phyloP scores from a whole-genome alignment of 306 rosid species.

The Cicer cuneatum region DNA sequence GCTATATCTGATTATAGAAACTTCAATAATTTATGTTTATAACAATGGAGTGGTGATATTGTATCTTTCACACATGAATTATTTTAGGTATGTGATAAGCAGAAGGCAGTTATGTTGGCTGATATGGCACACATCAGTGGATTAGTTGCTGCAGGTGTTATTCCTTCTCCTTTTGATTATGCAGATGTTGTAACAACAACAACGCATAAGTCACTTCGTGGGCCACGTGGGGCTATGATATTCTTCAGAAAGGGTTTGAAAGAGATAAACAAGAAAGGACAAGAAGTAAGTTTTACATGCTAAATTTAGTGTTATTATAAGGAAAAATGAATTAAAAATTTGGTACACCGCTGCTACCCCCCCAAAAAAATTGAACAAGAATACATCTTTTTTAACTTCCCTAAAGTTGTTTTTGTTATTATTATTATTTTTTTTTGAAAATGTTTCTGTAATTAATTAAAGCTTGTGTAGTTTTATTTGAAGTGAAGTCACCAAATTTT shows the following conservation, averaged over 20 bases:
- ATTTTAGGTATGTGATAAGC: conserved; percentile 85
- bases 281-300: conserved; percentile 71
- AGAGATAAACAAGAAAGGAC: conserved; percentile 86
- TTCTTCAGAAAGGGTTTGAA: conserved; percentile 91
- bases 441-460: not conserved
- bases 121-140: conserved; percentile 99
- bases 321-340: conserved; percentile 16
- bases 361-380: not conserved
- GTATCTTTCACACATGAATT: conserved; percentile 25
- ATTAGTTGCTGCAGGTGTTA: conserved; percentile 94
- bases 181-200: conserved; percentile 99
- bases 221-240: conserved; percentile 98
- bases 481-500: not conserved
- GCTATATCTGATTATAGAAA: conserved; percentile 21
- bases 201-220: conserved; percentile 94
- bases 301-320: conserved; percentile 32
- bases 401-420: conserved; percentile 12
- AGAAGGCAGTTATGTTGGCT: conserved; percentile 94
- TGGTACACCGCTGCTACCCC: not conserved
- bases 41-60: conserved; percentile 19
- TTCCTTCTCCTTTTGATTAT: conserved; percentile 96
- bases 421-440: not conserved
- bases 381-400: not conserved
- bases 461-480: not conserved
- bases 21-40: conserved; percentile 11